A percentile compares a stretch with the other conserved stretches of the same genome.
phyloP scores from a whole-genome alignment of 148 eudicot species.

The Polygonum maritimum region DNA sequence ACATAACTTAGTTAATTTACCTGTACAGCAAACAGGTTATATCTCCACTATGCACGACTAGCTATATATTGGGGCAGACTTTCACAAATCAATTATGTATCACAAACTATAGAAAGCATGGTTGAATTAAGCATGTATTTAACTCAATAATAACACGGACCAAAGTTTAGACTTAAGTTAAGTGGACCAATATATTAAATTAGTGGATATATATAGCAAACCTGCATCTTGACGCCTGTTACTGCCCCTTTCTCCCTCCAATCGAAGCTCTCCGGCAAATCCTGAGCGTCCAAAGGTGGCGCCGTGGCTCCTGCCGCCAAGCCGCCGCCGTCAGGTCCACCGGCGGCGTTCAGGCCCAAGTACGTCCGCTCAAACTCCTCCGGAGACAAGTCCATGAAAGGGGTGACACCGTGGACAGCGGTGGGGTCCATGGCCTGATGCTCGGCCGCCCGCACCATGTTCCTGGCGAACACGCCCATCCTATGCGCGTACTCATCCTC shows the following conservation, averaged over 20 bases:
- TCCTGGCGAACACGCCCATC: constrained; percentile 50
- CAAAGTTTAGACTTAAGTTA: too few relatives aligned
- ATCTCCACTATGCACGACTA: neutral
- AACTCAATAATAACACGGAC: too few relatives aligned
- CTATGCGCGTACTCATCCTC: constrained; percentile 64
- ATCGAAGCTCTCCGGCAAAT: constrained; percentile 67
- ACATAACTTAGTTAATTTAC: too few relatives aligned
- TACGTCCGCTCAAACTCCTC: constrained; percentile 58
- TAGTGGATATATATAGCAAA: constrained; percentile 4
- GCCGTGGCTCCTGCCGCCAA: constrained; percentile 14
- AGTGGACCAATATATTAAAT: neutral
- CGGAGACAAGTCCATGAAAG: constrained; percentile 55
- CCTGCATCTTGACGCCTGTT: constrained; percentile 82
- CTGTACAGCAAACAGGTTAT: too few relatives aligned
- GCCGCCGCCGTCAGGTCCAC: constrained; percentile 7
- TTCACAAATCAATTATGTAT: too few relatives aligned
- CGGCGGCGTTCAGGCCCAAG: constrained; percentile 38
- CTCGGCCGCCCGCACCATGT: constrained; percentile 66
- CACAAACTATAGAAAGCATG: too few relatives aligned
- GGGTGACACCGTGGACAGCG: constrained; percentile 81
- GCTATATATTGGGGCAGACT: too few relatives aligned
- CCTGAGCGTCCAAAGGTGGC: constrained; percentile 34
- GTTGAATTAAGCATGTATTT: neutral
- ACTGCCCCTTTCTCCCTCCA: constrained; percentile 96
- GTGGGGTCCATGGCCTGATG: constrained; percentile 86